These are phyloP conservation scores for Aspergillus cavernicola DNA, from an alignment of 495 filamentous ascomycete species.

Conservation along the genomic window DNA sequence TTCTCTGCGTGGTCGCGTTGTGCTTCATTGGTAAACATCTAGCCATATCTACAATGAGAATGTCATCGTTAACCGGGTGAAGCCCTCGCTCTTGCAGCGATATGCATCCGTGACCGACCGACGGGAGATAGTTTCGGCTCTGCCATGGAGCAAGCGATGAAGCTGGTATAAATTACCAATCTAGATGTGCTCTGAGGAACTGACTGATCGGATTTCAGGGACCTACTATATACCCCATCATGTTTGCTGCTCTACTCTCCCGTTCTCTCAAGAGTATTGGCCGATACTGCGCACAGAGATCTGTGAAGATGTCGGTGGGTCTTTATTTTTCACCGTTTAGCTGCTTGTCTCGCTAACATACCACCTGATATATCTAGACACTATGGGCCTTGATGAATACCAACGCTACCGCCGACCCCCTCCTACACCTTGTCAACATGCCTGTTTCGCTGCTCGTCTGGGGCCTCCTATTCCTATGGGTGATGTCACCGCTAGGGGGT, in stretches of 20 bases:
- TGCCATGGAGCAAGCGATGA: constrained; percentile 11
- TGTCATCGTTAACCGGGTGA: background rate
- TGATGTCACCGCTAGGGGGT: constrained; percentile 12
- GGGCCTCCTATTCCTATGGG: constrained; percentile 7
- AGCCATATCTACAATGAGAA: background rate
- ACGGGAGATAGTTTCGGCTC: constrained; percentile 7
- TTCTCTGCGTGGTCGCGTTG: constrained; percentile 8
- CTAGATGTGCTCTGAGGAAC: background rate
- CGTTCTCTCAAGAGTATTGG: constrained; percentile 13
- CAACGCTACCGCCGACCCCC: constrained; percentile 10
- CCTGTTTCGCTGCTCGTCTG: constrained; percentile 7
- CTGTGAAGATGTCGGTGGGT: constrained; percentile 6
- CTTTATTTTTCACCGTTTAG: background rate
- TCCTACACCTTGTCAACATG: constrained; percentile 13
- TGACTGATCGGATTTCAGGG: background rate
- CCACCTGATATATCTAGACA: background rate
- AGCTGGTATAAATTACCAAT: background rate
- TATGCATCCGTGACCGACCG: constrained; percentile 8
- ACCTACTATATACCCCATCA: constrained; percentile 10
- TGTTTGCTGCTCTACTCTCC: constrained; percentile 10
- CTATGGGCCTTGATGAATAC: constrained; percentile 15
- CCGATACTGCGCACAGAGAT: constrained; percentile 9
- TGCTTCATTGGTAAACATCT: constrained; percentile 9
- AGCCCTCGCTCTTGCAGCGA: constrained; percentile 5
- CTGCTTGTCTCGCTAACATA: background rate